Conservation (phyloP, 225 moss, liverwort and hornwort species). For the Polytrichum formosum region DNA sequence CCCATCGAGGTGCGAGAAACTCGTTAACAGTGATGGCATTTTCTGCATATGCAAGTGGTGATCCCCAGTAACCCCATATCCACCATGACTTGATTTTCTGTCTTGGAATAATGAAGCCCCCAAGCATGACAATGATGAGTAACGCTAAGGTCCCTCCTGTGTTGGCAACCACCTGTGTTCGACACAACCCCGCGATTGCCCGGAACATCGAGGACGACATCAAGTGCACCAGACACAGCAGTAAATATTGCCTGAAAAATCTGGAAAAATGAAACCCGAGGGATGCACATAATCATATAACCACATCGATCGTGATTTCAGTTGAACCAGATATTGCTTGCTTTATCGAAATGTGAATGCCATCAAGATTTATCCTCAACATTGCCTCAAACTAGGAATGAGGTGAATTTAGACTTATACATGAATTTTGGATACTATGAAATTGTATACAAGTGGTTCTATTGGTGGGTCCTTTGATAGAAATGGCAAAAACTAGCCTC, state of each 20-base stretch:
- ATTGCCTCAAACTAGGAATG: too few species aligned
- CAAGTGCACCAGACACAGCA: slow-evolving; percentile 63
- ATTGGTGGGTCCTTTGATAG: too few species aligned
- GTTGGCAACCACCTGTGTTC: slow-evolving; percentile 74
- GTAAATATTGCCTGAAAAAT: slow-evolving; percentile 67
- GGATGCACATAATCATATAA: too few species aligned
- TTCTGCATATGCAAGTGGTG: slow-evolving; percentile 73
- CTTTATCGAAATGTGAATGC: too few species aligned
- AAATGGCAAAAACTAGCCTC: too few species aligned
- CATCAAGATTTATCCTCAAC: too few species aligned
- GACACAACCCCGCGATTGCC: slow-evolving; percentile 71
- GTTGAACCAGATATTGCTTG: too few species aligned
- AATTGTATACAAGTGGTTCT: too few species aligned
- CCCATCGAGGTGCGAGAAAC: slow-evolving; percentile 81
- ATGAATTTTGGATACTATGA: too few species aligned
- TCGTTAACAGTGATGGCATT: slow-evolving; percentile 74
- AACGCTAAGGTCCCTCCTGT: slow-evolving; percentile 76
- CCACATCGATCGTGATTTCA: too few species aligned
- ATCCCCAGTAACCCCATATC: slow-evolving; percentile 99
- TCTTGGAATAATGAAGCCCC: slow-evolving; percentile 75
- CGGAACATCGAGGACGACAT: slow-evolving; percentile 79
- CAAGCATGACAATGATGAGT: slow-evolving; percentile 65
- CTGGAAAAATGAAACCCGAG: slow-evolving; percentile 27
- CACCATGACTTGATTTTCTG: slow-evolving; percentile 78
- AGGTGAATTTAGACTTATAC: too few species aligned